These are phyloP conservation scores for Sequoia sempervirens DNA, from an alignment of 75 land plant species.

Conservation along the genomic window DNA sequence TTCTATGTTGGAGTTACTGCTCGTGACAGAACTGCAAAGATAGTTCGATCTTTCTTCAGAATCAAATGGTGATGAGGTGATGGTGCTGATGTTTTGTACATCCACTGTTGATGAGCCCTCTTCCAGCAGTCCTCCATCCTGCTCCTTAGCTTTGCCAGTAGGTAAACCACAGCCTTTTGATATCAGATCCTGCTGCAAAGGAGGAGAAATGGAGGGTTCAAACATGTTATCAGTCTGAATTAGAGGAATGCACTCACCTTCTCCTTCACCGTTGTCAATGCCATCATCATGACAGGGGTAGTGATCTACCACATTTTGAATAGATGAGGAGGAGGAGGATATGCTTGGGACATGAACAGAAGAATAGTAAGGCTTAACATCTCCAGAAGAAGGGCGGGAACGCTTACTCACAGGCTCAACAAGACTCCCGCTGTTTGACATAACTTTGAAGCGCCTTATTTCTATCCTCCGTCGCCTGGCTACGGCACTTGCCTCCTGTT, in stretches of 20 bases:
- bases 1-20: not conserved
- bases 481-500: not conserved
- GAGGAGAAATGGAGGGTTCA: not conserved
- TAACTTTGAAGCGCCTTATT: not conserved
- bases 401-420: slow-evolving; percentile 9
- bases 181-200: slow-evolving; percentile 1
- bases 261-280: not conserved
- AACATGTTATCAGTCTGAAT: not conserved
- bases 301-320: not conserved
- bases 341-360: slow-evolving; percentile 6
- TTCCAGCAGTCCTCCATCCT: not conserved
- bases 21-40: not conserved
- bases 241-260: slow-evolving; percentile 7
- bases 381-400: slow-evolving; percentile 1
- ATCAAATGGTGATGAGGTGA: not conserved
- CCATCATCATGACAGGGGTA: not conserved
- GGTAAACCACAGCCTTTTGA: too few species aligned
- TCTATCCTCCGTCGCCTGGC: not conserved
- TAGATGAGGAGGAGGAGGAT: slow-evolving; percentile 4
- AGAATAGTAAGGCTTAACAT: not conserved
- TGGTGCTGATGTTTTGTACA: not conserved
- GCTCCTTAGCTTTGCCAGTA: not conserved
- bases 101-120: slow-evolving; percentile 1
- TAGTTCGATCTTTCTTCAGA: not conserved
- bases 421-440: not conserved